A percentile compares a stretch with the other conserved stretches of the same genome.
phyloP scores from a whole-genome alignment of 2,329 filamentous ascomycete genomes.

The Diaporthe sp. region DNA sequence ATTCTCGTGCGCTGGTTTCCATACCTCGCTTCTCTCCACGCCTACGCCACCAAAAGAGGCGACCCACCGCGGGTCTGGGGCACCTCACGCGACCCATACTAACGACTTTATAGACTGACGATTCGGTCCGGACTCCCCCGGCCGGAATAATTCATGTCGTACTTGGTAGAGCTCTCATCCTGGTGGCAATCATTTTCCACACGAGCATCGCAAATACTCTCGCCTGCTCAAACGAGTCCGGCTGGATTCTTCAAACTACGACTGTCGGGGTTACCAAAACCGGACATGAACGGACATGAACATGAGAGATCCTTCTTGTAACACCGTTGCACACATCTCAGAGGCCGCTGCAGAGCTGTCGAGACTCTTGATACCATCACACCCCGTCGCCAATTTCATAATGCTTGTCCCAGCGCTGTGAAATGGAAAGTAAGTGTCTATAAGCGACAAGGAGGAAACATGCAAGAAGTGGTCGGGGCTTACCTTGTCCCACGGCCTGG shows the following conservation, averaged over 20 bases:
- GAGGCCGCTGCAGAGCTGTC: not conserved
- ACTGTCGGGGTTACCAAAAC: not conserved
- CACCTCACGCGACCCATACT: conserved; percentile 19
- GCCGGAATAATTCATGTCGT: not conserved
- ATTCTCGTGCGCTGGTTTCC: too few relatives aligned
- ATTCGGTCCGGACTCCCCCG: conserved; percentile 26
- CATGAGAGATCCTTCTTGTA: not conserved
- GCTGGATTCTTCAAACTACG: too few relatives aligned
- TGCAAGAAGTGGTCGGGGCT: not conserved
- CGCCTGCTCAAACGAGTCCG: not conserved
- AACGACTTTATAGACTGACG: not conserved
- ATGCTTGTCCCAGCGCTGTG: conserved; percentile 23
- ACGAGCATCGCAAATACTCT: not conserved
- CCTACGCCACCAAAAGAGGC: not conserved
- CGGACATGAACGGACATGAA: not conserved
- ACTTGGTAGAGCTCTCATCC: not conserved
- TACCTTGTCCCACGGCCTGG: conserved; percentile 28
- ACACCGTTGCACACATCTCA: not conserved
- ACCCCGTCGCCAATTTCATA: conserved; percentile 22
- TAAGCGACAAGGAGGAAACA: not conserved
- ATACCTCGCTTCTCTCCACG: not conserved
- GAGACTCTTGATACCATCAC: not conserved
- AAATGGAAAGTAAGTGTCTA: not conserved
- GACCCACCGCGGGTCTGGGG: conserved; percentile 7
- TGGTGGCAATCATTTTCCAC: not conserved